Conservation (phyloP, 345 rosid genomes). For the Cardiospermum halicacabum region DNA sequence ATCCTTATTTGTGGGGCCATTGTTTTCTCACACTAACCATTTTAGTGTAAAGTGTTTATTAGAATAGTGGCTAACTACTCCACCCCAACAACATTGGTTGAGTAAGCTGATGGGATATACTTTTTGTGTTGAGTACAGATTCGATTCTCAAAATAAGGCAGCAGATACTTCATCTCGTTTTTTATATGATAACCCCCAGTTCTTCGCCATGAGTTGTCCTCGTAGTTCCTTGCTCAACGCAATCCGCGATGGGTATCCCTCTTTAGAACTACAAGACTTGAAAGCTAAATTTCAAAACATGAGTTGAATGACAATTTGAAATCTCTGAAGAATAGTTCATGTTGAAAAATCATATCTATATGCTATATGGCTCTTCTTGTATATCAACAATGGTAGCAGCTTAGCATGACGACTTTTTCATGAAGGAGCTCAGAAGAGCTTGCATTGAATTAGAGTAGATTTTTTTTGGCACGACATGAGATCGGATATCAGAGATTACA, state of each 20-base stretch:
- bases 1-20: background rate
- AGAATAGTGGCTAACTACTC: background rate
- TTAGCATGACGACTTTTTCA: background rate
- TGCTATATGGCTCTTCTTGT: background rate
- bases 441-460: background rate
- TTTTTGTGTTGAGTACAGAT: background rate
- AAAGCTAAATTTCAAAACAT: too few species aligned
- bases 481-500: background rate
- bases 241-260: too few species aligned
- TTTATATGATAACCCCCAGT: too few species aligned
- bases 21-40: background rate
- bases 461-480: background rate
- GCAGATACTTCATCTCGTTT: too few species aligned
- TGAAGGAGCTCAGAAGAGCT: background rate
- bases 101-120: background rate
- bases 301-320: too few species aligned
- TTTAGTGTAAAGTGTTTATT: background rate
- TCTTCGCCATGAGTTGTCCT: too few species aligned
- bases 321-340: too few species aligned
- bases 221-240: too few species aligned
- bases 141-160: too few species aligned
- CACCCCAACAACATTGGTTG: too few species aligned
- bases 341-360: too few species aligned
- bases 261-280: too few species aligned
- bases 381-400: background rate